Evolutionary conservation across 169 alveolate genomes (phyloP), one percentile per base, ranked within the genome.

Genomic region (Hepatocystis sp.): DNA sequence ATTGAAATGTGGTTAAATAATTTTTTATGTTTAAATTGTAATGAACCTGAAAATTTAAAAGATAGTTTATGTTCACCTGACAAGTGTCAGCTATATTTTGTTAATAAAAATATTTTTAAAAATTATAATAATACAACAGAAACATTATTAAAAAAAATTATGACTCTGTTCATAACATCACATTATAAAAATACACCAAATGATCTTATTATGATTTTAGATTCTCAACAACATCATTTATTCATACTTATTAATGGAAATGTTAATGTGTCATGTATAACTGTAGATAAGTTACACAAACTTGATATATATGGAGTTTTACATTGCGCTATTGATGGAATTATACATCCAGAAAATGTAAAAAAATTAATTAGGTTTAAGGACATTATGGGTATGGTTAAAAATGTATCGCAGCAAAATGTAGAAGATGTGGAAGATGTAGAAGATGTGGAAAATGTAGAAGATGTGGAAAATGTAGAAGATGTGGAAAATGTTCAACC

Each of bases 111-210:
- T 81, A 98, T 99, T 3, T 94, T 99, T 49, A 98, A 98, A 93
- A 96, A 99, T 13, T 97, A 96, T 91, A 99, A 98, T 89, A 93
- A 96, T 85, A 97, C 99, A 58, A 96, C 99, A 21, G 99, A 99
- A 93, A 92, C 88, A 4, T 98, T 98, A 66, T 93, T 99, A 42
- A 96, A 95, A 84, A 96, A 97, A 78, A 88, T 99, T 46, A 97
- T 96, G 99, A 91, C 98, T 0, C 94, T 98, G 40, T 98, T 98
- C 84, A 98, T 99, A 10, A 96, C 99, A 44, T 96, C 99, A 21
- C 99, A 99, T 93, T 99, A 99, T 92, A 98, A 98, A 88, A 99
- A 99, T 94, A 92, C 99, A 10, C 99, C 99, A 23, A 98, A 99
- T 90, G 99, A 99, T 90, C 93, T 99, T 23, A 95, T 97, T 90